Evolutionary conservation across 2,329 filamentous ascomycete species (phyloP), one percentile per base, ranked within the genome.

Genomic region (Cytospora leucostoma): DNA sequence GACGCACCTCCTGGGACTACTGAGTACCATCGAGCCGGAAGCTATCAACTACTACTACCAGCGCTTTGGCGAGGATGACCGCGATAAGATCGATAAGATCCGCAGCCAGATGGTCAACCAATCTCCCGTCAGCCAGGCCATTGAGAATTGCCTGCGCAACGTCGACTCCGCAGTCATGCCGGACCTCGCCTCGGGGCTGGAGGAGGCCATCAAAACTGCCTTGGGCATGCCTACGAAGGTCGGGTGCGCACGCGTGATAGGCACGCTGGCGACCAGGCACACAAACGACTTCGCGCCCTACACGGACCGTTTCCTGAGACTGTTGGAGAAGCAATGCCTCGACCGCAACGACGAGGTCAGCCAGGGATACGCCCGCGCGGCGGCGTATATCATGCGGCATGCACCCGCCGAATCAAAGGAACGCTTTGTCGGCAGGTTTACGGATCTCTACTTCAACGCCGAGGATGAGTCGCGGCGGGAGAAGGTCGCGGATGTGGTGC

Each of bases 271-370:
- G 57, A 94, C 93, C 57, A 86, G 92, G 13, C 90, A 94, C 67
- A 86, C 85, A 40, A 83, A 88, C 44, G 80, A 93, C 35, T 91
- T 97, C 74, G 84, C 84, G 44, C 88, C 91, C 0, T 88, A 93
- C 70, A 88, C 91, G 13, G 86, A 91, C 66, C 81, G 83, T 10
- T 93, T 97, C 70, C 80, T 97, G 57, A 89, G 88, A 67, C 74
- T 93, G 11, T 83, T 97, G 67, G 87, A 92, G 70, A 94, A 92
- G 74, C 86, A 93, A 63, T 86, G 93, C 1, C 83, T 97, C 56
- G 95, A 99, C 74, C 89, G 90, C 67, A 99, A 99, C 71, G 93
- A 97, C 69, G 95, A 96, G 19, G 93, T 97, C 62, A 93, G 90
- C 71, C 89, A 91, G 66, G 91, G 91, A 2, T 99, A 97, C 73